Evolutionary conservation across 148 eudicot genomes (phyloP).

Genomic region (Chenopodium suecicum): DNA sequence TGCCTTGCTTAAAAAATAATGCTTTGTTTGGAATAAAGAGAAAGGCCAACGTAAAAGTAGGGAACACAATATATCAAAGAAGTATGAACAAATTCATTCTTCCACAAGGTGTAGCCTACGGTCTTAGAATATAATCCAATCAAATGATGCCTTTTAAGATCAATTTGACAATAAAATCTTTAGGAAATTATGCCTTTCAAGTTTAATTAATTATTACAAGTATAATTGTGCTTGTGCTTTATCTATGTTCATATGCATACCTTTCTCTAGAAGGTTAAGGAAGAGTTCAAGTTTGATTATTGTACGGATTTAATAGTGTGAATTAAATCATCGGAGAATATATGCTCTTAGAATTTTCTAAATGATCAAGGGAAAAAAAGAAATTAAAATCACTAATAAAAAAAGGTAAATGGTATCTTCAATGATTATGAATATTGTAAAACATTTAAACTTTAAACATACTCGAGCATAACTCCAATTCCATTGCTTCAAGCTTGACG

Average conservation of each 20-base stretch:
- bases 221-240: background rate
- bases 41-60: background rate
- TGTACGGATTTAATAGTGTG: background rate
- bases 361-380: no score
- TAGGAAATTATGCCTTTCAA: background rate
- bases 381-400: no score
- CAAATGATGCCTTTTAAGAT: background rate
- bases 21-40: background rate
- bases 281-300: background rate
- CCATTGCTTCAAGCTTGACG: no score
- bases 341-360: no score
- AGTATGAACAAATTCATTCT: slow-evolving; percentile 2
- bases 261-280: background rate
- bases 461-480: no score
- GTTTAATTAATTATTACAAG: background rate
- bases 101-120: background rate
- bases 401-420: no score
- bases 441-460: no score
- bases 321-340: background rate
- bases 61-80: background rate
- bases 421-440: no score
- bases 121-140: background rate
- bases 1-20: background rate
- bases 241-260: background rate
- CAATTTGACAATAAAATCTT: background rate